Evolutionary conservation across 2,329 filamentous ascomycete species (phyloP).

Genomic region (Epichloe gansuensis): DNA sequence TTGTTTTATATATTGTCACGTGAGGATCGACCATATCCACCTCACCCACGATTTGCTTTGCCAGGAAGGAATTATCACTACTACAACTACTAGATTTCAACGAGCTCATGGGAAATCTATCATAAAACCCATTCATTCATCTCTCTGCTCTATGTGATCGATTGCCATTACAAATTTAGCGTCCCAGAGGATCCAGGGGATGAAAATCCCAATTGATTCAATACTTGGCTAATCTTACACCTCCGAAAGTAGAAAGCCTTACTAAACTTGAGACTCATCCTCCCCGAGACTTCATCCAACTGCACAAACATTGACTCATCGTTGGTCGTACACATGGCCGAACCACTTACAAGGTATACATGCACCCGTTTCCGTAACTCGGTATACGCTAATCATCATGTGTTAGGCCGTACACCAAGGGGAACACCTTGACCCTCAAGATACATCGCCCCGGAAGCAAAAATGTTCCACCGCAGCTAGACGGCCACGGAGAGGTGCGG

Average conservation of each 20-base stretch:
- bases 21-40: neutral
- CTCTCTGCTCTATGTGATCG: no score
- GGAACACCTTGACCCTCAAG: neutral
- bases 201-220: no score
- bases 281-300: neutral
- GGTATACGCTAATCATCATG: neutral
- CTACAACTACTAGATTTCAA: neutral
- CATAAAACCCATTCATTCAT: no score
- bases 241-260: neutral
- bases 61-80: neutral
- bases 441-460: neutral
- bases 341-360: neutral
- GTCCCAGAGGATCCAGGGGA: no score
- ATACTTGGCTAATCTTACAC: neutral
- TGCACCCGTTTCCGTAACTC: neutral
- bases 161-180: no score
- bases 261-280: neutral
- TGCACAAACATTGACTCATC: neutral
- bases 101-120: no score
- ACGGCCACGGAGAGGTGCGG: neutral
- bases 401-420: neutral
- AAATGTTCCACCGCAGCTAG: neutral
- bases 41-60: neutral
- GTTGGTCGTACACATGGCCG: neutral
- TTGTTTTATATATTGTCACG: neutral